A percentile compares a stretch with the other conserved stretches of the same genome.
Evolutionary conservation across 1,284 basidiomycete genomes (phyloP).

Genomic region (Ustilago shanxiensis): DNA sequence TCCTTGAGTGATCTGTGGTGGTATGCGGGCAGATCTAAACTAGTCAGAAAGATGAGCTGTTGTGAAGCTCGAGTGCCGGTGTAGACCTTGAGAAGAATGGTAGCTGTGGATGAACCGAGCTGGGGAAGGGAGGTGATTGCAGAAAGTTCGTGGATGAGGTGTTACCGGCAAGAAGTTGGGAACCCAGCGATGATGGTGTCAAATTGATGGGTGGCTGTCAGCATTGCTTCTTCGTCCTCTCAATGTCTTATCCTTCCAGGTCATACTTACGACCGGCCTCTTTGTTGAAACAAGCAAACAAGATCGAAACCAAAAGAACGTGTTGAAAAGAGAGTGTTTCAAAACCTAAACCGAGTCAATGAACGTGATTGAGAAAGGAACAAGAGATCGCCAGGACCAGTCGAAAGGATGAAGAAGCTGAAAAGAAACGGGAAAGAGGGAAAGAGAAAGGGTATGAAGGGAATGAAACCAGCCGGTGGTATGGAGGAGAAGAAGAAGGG

Average conservation of each 20-base stretch:
- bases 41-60: background rate
- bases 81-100: background rate
- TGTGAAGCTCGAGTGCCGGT: background rate
- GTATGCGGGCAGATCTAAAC: background rate
- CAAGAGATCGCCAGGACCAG: slow-evolving; percentile 34
- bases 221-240: background rate
- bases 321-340: slow-evolving; percentile 14
- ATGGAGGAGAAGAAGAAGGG: slow-evolving; percentile 37
- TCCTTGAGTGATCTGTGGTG: background rate
- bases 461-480: slow-evolving; percentile 47
- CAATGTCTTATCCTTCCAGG: background rate
- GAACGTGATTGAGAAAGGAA: background rate
- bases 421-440: slow-evolving; percentile 15
- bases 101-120: background rate
- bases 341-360: slow-evolving; percentile 8
- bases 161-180: background rate
- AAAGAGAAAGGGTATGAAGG: slow-evolving; percentile 16
- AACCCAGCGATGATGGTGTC: background rate
- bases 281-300: background rate
- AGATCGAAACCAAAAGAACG: slow-evolving; percentile 16
- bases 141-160: background rate
- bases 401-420: slow-evolving; percentile 9
- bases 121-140: background rate
- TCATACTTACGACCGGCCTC: slow-evolving; percentile 41
- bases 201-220: background rate